Evolutionary conservation across 140 eudicot genomes (phyloP).

Genomic region (Erigeron philadelphicus): DNA sequence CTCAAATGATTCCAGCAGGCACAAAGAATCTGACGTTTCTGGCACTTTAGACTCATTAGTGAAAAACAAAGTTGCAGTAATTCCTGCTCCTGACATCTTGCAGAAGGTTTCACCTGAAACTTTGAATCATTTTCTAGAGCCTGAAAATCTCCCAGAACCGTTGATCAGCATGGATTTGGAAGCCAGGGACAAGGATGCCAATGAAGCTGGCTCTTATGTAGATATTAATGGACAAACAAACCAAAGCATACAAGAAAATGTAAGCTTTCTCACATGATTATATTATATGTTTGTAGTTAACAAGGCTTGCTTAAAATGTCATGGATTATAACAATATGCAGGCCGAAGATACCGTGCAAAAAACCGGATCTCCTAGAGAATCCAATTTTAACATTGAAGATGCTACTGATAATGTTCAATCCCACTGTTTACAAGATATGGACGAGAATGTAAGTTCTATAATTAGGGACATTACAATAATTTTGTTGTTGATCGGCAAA

Average conservation of each 20-base stretch:
- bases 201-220: background rate
- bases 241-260: constrained; percentile 30
- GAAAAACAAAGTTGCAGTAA: constrained; percentile 21
- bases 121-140: constrained; percentile 11
- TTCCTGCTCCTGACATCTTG: constrained; percentile 7
- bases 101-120: constrained; percentile 25
- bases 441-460: constrained; percentile 32
- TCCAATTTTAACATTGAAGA: constrained; percentile 17
- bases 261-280: constrained; percentile 22
- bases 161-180: constrained; percentile 17
- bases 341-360: constrained; percentile 25
- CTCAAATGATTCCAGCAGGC: constrained; percentile 24
- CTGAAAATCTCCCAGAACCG: constrained; percentile 21
- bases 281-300: background rate
- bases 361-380: constrained; percentile 20
- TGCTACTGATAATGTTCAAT: constrained; percentile 20
- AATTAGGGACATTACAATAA: too few species aligned
- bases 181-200: constrained; percentile 17
- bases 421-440: constrained; percentile 18
- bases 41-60: constrained; percentile 21
- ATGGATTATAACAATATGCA: constrained; percentile 27
- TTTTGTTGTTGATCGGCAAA: too few species aligned
- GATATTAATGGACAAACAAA: constrained; percentile 6
- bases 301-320: constrained; percentile 7
- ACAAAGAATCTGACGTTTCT: constrained; percentile 30